Base-by-base conservation (phyloP, 768 basidiomycete genomes). In the Leucocoprinus leucothites region DNA sequence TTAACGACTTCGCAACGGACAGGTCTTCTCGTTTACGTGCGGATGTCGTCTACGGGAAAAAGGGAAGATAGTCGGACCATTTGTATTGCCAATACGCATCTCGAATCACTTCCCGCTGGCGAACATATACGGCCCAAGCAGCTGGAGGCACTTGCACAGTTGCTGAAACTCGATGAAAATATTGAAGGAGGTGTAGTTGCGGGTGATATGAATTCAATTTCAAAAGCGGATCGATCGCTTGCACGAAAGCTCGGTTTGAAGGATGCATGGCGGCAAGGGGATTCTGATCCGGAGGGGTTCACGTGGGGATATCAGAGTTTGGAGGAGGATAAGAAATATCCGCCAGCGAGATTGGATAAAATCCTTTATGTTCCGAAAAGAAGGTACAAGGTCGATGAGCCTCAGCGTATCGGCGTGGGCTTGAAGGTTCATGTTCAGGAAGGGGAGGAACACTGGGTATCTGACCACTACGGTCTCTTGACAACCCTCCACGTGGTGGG, bases 201-300 rank as follows among this genome's bases (percentile, higher is more conserved):
- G 0, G 89, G 89, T 1, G 87, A 89, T 61, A 87, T 90, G 85
- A 89, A 89, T 58, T 76, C 82, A 45, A 82, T 89, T 51, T 69
- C 69, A 2, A 63, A 69, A 1, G 67, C 67, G 14, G 87, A 89
- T 48, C 56, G 53, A 50, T 58, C 55, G 35, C 66, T 84, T 26
- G 74, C 77, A 11, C 67, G 62, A 31, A 68, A 74, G 2, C 69
- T 77, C 1, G 81, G 81, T 22, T 65, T 91, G 62, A 51, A 53
- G 42, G 89, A 91, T 61, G 82, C 85, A 38, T 89, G 85, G 81
- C 69, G 64, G 36, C 75, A 72, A 26, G 63, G 68, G 1, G 72
- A 78, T 31, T 67, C 72, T 1, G 77, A 78, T 21, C 70, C 76
- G 18, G 63, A 67, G 0, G 82, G 82, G 7, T 70, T 72, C 57